A percentile compares a stretch with the other conserved stretches of the same genome.
phyloP scores from a whole-genome alignment of 805 yeast genomes.

The Wickerhamomyces tratensis region DNA sequence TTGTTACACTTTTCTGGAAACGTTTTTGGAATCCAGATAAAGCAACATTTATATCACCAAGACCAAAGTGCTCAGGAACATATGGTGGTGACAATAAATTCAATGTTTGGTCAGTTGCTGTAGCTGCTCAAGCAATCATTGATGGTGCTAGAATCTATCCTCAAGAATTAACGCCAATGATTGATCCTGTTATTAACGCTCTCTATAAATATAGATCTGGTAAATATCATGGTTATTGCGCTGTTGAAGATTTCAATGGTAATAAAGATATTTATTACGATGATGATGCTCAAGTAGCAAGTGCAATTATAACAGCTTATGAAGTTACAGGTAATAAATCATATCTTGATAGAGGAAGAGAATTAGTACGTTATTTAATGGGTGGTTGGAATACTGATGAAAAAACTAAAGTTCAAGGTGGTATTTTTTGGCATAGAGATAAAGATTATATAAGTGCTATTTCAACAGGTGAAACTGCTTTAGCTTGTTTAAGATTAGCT shows the following conservation, averaged over 20 bases:
- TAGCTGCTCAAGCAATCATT: slow-evolving; percentile 55
- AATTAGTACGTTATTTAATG: slow-evolving; percentile 50
- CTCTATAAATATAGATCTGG: slow-evolving; percentile 43
- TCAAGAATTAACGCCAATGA: slow-evolving; percentile 40
- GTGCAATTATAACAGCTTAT: slow-evolving; percentile 54
- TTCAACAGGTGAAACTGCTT: slow-evolving; percentile 59
- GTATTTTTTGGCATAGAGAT: slow-evolving; percentile 57
- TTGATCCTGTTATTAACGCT: slow-evolving; percentile 40
- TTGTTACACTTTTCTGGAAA: slow-evolving; percentile 12
- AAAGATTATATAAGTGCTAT: slow-evolving; percentile 55
- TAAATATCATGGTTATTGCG: slow-evolving; percentile 48
- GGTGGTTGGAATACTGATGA: slow-evolving; percentile 46
- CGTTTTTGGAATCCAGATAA: slow-evolving; percentile 14
- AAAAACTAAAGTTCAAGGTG: slow-evolving; percentile 33
- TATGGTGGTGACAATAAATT: slow-evolving; percentile 43
- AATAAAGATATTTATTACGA: slow-evolving; percentile 62
- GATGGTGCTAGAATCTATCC: slow-evolving; percentile 48
- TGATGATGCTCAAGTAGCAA: slow-evolving; percentile 68
- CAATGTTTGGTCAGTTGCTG: slow-evolving; percentile 62
- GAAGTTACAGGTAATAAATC: slow-evolving; percentile 52
- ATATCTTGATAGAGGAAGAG: slow-evolving; percentile 46
- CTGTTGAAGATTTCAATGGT: slow-evolving; percentile 49
- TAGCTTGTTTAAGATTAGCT: slow-evolving; percentile 49
- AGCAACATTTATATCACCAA: slow-evolving; percentile 15
- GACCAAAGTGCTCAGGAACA: slow-evolving; percentile 27